Conservation (phyloP, 1,284 basidiomycete genomes). For the Irpex rosettiformis region DNA sequence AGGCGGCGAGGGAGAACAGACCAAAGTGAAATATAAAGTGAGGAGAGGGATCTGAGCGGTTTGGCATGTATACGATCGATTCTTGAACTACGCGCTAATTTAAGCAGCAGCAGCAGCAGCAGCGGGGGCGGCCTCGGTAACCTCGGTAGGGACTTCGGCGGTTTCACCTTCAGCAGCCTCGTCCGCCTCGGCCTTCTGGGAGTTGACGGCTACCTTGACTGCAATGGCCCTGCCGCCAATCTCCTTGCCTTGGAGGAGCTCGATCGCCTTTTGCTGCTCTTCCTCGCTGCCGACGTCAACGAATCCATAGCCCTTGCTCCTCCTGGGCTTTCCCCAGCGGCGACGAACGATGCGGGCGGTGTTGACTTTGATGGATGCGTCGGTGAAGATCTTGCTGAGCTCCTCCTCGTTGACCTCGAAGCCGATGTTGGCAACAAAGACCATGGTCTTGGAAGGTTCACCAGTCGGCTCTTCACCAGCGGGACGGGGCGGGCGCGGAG, state of each 20-base stretch:
- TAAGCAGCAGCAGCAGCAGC: background rate
- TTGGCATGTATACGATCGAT: conserved; percentile 1
- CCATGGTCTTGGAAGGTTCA: conserved; percentile 78
- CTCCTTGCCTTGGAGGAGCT: conserved; percentile 77
- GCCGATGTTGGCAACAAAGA: conserved; percentile 95
- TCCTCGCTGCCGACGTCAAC: conserved; percentile 85
- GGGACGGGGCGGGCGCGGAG: conserved; percentile 56
- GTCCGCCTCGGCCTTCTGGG: conserved; percentile 27
- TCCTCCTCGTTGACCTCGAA: conserved; percentile 85
- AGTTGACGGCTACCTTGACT: conserved; percentile 86
- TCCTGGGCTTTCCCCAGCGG: conserved; percentile 75
- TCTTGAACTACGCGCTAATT: background rate
- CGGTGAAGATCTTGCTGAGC: conserved; percentile 76
- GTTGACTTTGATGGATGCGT: conserved; percentile 75
- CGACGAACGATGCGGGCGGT: conserved; percentile 85
- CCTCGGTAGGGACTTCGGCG: conserved; percentile 29
- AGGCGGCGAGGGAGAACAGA: conserved; percentile 7
- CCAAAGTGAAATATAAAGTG: conserved; percentile 13
- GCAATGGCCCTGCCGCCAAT: conserved; percentile 77
- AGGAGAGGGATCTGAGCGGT: conserved; percentile 14
- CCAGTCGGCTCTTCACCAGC: conserved; percentile 75
- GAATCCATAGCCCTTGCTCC: conserved; percentile 93
- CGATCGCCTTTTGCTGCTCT: conserved; percentile 84
- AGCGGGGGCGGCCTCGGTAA: conserved; percentile 20
- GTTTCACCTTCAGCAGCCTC: conserved; percentile 16